Evolutionary conservation across 768 basidiomycete genomes (phyloP).

Genomic region (Tulasnella calospora): DNA sequence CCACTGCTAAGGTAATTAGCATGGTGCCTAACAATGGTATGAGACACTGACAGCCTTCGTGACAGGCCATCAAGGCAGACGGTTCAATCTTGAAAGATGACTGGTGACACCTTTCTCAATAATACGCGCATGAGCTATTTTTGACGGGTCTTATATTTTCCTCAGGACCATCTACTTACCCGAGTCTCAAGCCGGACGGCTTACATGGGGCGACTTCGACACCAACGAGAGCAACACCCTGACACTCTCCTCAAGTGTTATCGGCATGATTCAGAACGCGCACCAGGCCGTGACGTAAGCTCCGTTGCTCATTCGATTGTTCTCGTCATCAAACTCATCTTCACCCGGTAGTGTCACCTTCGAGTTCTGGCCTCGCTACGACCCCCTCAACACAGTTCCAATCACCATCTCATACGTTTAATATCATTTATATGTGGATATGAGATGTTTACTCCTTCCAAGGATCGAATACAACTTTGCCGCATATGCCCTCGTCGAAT

Average conservation of each 20-base stretch:
- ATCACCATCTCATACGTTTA: not conserved
- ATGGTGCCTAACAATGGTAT: not conserved
- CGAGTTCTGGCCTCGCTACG: constrained; percentile 13
- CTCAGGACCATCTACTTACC: not conserved
- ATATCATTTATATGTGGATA: not conserved
- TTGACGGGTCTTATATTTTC: not conserved
- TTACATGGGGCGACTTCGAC: not conserved
- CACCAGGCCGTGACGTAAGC: not conserved
- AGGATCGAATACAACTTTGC: constrained; percentile 73
- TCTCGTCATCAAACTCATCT: not conserved
- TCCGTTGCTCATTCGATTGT: not conserved
- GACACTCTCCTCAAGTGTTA: not conserved
- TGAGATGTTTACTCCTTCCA: constrained; percentile 44
- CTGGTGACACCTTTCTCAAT: not conserved
- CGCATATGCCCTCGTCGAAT: constrained; percentile 68
- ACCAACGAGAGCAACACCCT: not conserved
- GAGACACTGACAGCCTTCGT: not conserved
- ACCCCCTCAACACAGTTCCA: not conserved
- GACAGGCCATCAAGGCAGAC: constrained; percentile 9
- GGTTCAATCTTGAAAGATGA: constrained; percentile 8
- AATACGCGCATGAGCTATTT: not conserved
- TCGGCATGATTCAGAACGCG: not conserved
- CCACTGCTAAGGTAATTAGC: not conserved
- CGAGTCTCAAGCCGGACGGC: not conserved
- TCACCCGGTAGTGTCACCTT: not conserved